Evolutionary conservation across 1,139 yeast genomes (phyloP), one percentile per base, ranked within the genome.

Genomic region (Scheffersomyces quercinus): DNA sequence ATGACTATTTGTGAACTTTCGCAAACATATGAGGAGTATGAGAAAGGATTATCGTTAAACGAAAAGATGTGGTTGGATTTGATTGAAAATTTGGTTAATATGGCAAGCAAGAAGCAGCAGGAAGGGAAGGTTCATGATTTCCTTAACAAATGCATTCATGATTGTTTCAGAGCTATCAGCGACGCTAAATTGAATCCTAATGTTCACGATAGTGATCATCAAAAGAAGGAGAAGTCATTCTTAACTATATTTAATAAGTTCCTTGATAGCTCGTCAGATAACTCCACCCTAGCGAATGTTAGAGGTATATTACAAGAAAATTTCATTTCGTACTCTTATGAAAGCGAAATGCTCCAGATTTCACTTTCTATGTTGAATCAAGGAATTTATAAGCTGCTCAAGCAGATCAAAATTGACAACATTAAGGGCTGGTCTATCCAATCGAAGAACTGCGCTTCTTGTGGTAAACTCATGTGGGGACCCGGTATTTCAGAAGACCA

Each of bases 391-490:
- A 64, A 66, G 32, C 75, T 73, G 41, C 60, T 83, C 58, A 58
- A 68, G 15, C 48, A 59, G 2, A 59, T 82, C 2, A 67, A 72
- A 9, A 51, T 56, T 1, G 69, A 72, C 37, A 70, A 76, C 16
- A 50, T 71, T 1, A 59, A 63, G 41, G 96, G 96, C 0, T 83
- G 91, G 88, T 65, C 80, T 1, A 75, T 83, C 1, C 60, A 65
- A 3, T 64, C 62, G 28, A 73, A 77, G 40, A 75, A 70, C 38
- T 88, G 96, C 62, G 83, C 85, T 41, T 79, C 84, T 0, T 88
- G 96, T 60, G 88, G 86, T 2, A 80, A 79, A 49, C 65, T 66
- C 29, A 64, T 88, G 33, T 81, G 87, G 77, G 96, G 96, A 0
- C 58, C 77, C 0, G 79, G 78, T 0, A 65, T 82, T 3, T 66